phyloP scores from a whole-genome alignment of 306 rosid genomes.

The Quillaja saponaria region DNA sequence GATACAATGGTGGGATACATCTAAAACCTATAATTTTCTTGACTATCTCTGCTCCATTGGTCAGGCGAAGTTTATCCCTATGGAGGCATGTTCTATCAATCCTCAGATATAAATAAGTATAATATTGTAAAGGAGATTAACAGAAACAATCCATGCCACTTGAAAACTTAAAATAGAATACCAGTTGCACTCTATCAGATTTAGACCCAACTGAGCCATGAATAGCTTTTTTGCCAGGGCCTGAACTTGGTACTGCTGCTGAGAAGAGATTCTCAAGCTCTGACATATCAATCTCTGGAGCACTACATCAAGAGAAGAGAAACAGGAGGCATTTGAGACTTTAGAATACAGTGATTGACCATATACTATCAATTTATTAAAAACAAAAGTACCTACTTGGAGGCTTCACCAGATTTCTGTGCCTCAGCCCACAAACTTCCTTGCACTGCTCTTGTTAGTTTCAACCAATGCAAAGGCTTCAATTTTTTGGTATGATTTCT shows the following conservation, averaged over 20 bases:
- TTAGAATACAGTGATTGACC: constrained; percentile 15
- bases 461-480: constrained; percentile 95
- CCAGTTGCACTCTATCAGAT: constrained; percentile 90
- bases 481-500: constrained; percentile 63
- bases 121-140: too few relatives aligned
- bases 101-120: too few relatives aligned
- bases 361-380: too few relatives aligned
- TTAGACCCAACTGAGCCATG: constrained; percentile 59
- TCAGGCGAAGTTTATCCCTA: too few relatives aligned
- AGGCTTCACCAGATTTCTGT: constrained; percentile 69
- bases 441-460: constrained; percentile 73
- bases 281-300: constrained; percentile 92
- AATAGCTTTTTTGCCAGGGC: constrained; percentile 44
- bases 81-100: too few relatives aligned
- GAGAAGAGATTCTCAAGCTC: constrained; percentile 94
- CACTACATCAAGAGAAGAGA: constrained; percentile 49
- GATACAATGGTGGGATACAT: too few relatives aligned
- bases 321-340: constrained; percentile 21
- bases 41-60: too few relatives aligned
- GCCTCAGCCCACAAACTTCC: constrained; percentile 98
- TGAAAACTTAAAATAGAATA: constrained; percentile 38
- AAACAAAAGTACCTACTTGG: constrained; percentile 74
- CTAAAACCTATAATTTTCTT: too few relatives aligned
- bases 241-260: constrained; percentile 61
- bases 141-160: constrained; percentile 6